Evolutionary conservation across 2,329 filamentous ascomycete genomes (phyloP), one percentile per base, ranked within the genome.

Genomic region (Zymoseptoria brevis): DNA sequence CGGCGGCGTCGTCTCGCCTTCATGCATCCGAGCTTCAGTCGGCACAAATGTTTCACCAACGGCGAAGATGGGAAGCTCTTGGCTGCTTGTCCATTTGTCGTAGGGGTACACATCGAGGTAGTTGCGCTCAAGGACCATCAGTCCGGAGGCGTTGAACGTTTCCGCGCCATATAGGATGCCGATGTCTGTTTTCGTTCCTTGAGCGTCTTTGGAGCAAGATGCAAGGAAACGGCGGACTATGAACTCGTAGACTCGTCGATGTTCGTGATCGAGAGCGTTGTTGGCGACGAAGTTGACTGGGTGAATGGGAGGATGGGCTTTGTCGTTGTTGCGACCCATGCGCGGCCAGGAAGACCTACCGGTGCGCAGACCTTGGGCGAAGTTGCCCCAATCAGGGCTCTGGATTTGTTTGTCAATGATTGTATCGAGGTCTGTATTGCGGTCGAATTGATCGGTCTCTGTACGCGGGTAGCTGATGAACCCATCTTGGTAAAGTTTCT

Each of bases 381-480:
- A 96, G 19, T 76, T 72, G 0, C 91, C 91, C 94, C 93, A 99
- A 80, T 61, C 76, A 78, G 76, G 69, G 91, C 89, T 60, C 22
- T 86, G 85, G 0, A 83, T 85, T 73, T 99, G 94, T 70, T 95
- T 96, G 68, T 89, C 84, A 19, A 96, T 83, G 8, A 99, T 78
- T 21, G 81, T 83, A 62, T 83, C 84, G 19, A 99, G 80, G 71
- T 97, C 87, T 78, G 97, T 96, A 4, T 83, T 93, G 68, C 84
- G 85, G 69, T 96, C 92, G 70, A 97, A 99, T 30, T 93, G 88
- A 73, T 99, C 94, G 0, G 94, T 99, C 74, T 99, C 94, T 0
- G 94, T 99, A 74, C 94, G 86, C 1, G 94, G 94, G 74, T 99
- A 99, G 74, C 92, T 96, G 75, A 99, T 96, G 75, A 92, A 97